Conservation (phyloP, 208 protist species). For the Porcisia deanei region DNA sequence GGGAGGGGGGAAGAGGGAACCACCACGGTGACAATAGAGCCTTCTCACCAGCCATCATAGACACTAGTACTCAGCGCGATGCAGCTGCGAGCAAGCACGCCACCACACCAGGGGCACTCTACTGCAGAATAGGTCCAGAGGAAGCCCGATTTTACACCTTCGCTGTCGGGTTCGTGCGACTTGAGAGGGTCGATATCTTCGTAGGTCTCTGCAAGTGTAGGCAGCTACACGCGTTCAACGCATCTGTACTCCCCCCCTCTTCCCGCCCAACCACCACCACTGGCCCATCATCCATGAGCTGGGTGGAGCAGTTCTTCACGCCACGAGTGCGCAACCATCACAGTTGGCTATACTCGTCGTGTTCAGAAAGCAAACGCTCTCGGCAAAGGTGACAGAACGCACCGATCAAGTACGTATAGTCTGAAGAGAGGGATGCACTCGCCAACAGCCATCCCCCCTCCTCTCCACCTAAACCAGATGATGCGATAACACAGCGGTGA, state of each 20-base stretch:
- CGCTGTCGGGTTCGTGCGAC: neutral
- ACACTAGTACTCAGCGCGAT: too few species aligned
- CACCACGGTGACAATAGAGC: too few species aligned
- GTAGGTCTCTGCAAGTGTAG: too few species aligned
- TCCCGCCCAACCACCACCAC: neutral
- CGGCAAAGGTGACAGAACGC: neutral
- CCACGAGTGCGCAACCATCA: neutral
- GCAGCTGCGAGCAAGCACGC: too few species aligned
- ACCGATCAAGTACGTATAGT: neutral
- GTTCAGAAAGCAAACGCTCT: neutral
- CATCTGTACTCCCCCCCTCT: too few species aligned
- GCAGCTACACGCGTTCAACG: too few species aligned
- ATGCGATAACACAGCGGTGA: neutral
- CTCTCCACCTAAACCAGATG: neutral
- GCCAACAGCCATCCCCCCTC: too few species aligned
- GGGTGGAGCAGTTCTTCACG: neutral
- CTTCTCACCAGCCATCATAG: too few species aligned
- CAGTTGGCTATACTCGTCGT: neutral
- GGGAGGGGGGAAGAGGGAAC: too few species aligned
- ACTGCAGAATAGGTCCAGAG: neutral
- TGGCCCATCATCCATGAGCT: neutral
- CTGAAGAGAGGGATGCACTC: neutral
- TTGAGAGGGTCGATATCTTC: too few species aligned
- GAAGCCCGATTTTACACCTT: neutral
- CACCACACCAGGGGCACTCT: too few species aligned